A percentile compares a stretch with the other conserved stretches of the same genome.
phyloP scores from a whole-genome alignment of 495 filamentous ascomycete genomes.

The Aspergillus nanangensis region DNA sequence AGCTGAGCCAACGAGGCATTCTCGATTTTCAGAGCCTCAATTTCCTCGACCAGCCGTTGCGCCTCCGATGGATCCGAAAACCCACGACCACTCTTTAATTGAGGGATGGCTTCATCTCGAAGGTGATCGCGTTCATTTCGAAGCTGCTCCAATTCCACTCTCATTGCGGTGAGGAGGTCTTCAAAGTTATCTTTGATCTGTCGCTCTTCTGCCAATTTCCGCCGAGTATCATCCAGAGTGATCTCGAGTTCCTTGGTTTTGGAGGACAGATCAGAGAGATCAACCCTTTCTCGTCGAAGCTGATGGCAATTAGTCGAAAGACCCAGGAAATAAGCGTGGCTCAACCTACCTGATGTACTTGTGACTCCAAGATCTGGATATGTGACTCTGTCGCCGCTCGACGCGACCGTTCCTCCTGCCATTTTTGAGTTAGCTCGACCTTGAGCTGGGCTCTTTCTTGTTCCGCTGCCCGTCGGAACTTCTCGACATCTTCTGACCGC shows the following conservation, averaged over 20 bases:
- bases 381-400: conserved; percentile 75
- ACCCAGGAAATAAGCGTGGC: not conserved
- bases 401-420: conserved; percentile 76
- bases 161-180: conserved; percentile 79
- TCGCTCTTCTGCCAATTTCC: conserved; percentile 79
- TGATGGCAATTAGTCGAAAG: conserved; percentile 11
- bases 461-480: conserved; percentile 75
- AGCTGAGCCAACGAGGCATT: conserved; percentile 48
- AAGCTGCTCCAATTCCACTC: conserved; percentile 73
- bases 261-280: conserved; percentile 37
- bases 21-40: conserved; percentile 55
- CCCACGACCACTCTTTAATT: conserved; percentile 62
- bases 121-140: conserved; percentile 89
- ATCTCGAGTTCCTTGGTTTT: conserved; percentile 67
- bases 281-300: conserved; percentile 44
- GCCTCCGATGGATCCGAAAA: conserved; percentile 68
- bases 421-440: conserved; percentile 73
- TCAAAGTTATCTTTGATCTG: conserved; percentile 91
- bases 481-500: conserved; percentile 78
- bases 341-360: conserved; percentile 54
- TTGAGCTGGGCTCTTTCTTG: conserved; percentile 88
- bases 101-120: conserved; percentile 77
- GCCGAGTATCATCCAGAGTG: conserved; percentile 72
- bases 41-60: conserved; percentile 63
- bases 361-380: conserved; percentile 72